Base-by-base conservation (phyloP, 805 yeast species). In the Spathaspora sp. region DNA sequence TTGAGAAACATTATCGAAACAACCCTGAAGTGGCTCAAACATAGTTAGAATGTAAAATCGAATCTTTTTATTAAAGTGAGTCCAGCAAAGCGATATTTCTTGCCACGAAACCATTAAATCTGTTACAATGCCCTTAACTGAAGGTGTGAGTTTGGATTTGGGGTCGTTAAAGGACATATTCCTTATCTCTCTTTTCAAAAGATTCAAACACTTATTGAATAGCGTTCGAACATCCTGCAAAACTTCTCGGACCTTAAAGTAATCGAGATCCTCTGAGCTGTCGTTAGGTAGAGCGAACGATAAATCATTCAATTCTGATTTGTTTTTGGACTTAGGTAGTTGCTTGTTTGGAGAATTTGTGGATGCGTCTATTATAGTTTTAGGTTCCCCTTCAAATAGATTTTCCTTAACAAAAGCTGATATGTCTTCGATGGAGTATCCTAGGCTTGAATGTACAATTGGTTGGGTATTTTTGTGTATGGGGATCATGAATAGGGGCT, bases 341-440 rank as follows among this genome's bases (percentile, higher is more conserved):
- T 5, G 32, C 14, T 42, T 42, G n/a, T 23, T 23, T 9, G 39
- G 19, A 19, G 32, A 23, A 39, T 42, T 46, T 17, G 39, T 29
- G 17, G 9, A 43, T 17, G 44, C 46, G 7, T 32, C n/a, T 46
- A 32, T 10, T 48, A 17, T 8, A 47, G 26, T 5, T 46, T 20
- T 28, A 39, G 12, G 10, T 35, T 43, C 11, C 49, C 14, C 44
- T 42, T 45, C 48, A 23, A 55, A 32, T 43, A 62, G 61, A 43
- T 56, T 58, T 3, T 59, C 64, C 39, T 53, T 60, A 2, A 70
- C 57, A 32, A 52, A 64, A 16, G 47, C 51, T 0, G 68, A 54
- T 20, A 69, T 51, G 28, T 70, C 73, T 50, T 70, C 74, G 5
- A 64, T 47, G 1, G 74, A 56, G 53, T 60, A 54, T 8, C 63